Evolutionary conservation across 2,329 filamentous ascomycete species (phyloP).

Genomic region (Alternaria arbusti): DNA sequence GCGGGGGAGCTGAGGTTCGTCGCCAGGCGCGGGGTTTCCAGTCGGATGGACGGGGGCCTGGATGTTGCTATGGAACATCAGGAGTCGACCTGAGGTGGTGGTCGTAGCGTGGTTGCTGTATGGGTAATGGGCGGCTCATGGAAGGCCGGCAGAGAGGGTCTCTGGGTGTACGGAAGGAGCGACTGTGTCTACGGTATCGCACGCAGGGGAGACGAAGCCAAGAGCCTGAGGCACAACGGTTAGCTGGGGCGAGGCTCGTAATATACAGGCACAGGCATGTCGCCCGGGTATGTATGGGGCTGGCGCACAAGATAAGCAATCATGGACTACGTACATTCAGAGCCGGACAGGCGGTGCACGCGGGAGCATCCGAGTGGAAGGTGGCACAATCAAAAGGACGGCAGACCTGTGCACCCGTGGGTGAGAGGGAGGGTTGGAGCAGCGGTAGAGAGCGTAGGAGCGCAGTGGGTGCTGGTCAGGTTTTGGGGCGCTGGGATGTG

Average conservation of each 20-base stretch:
- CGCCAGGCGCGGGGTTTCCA: constrained; percentile 33
- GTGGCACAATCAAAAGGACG: constrained; percentile 33
- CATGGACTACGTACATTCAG: constrained; percentile 30
- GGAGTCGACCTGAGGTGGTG: constrained; percentile 36
- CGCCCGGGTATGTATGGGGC: constrained; percentile 27
- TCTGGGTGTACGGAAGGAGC: constrained; percentile 11
- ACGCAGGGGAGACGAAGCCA: constrained; percentile 14
- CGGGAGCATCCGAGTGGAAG: constrained; percentile 41
- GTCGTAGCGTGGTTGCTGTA: constrained; percentile 34
- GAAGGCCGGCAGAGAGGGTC: constrained; percentile 30
- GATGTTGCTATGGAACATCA: constrained; percentile 47
- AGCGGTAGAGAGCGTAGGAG: constrained; percentile 9
- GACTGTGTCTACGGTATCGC: constrained; percentile 5
- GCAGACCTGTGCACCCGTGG: constrained; percentile 32
- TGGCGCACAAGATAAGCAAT: constrained; percentile 44
- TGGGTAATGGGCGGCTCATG: constrained; percentile 38
- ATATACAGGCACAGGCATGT: constrained; percentile 40
- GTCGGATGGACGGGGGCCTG: constrained; percentile 38
- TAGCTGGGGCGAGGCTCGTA: constrained; percentile 33
- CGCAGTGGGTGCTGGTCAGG: constrained; percentile 2
- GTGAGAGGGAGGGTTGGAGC: constrained; percentile 26
- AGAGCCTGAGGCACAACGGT: constrained; percentile 20
- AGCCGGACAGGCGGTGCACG: constrained; percentile 29
- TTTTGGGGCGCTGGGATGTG: constrained; percentile 33
- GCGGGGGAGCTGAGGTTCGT: constrained; percentile 44